Base-by-base conservation (phyloP, 495 filamentous ascomycete genomes). In the Aspergillus baeticus region DNA sequence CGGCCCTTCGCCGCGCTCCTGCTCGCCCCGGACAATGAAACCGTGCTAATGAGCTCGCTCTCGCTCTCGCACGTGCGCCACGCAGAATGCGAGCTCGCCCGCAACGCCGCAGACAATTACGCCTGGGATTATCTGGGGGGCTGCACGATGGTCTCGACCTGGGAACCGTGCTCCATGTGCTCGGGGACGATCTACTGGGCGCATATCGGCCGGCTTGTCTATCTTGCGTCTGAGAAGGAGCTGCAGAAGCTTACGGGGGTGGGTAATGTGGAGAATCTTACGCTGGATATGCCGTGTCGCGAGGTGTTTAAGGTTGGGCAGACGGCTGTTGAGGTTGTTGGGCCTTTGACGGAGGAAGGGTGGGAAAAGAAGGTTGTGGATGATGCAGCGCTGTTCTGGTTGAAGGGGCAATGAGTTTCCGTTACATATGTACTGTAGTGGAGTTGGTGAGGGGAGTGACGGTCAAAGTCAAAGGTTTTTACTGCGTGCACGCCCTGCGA, bases 121-220 rank as follows among this genome's bases (percentile, higher is more conserved):
- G 63, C 72, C 13, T 76, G 75, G 59, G 69, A 71, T 6, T 84
- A 74, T 57, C 69, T 82, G 0, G 74, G 72, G 62, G 59, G 55
- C 10, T 81, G 79, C 55, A 81, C 81, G 2, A 64, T 82, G 21
- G 71, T 81, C 18, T 77, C 73, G 14, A 81, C 79, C 6, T 84
- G 81, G 79, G 79, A 84, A 59, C 81, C 80, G 6, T 82, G 80
- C 59, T 79, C 76, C 15, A 82, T 82, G 80, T 82, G 81, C 56
- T 70, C 69, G 48, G 69, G 66, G 13, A 72, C 71, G 10, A 68
- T 71, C 23, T 74, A 82, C 64, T 83, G 81, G 79, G 78, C 79
- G 53, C 75, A 81, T 58, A 83, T 82, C 37, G 81, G 79, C 10
- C 67, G 79, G 6, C 63, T 83, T 54, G 70, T 82, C 23, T 82